Percentiles rank a stretch among this genome's conserved stretches.
These are phyloP conservation scores for Salinomyces thailandicus DNA, from an alignment of 2,329 filamentous ascomycete genomes.

Conservation along the genomic window DNA sequence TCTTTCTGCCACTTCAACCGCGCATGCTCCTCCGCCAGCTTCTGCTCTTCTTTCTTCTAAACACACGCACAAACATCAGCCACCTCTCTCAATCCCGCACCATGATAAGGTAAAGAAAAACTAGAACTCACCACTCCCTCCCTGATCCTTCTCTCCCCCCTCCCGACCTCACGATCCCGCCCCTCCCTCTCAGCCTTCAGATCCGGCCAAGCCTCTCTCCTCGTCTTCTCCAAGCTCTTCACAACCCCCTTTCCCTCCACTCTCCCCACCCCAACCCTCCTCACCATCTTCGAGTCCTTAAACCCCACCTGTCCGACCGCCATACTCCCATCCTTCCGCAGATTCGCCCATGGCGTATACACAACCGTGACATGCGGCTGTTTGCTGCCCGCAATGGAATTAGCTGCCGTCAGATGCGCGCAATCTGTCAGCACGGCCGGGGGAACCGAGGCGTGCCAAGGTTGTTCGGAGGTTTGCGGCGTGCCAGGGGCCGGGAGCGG, in stretches of 20 bases:
- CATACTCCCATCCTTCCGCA: slow-evolving; percentile 94
- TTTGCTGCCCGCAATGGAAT: slow-evolving; percentile 98
- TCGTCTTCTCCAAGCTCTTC: slow-evolving; percentile 97
- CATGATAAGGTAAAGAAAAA: too few species aligned
- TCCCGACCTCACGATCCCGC: slow-evolving; percentile 58
- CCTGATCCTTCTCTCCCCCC: slow-evolving; percentile 58
- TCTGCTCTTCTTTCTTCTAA: slow-evolving; percentile 64
- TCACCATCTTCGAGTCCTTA: slow-evolving; percentile 78
- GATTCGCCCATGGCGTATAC: slow-evolving; percentile 95
- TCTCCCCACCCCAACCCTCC: slow-evolving; percentile 65
- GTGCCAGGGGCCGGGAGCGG: neutral
- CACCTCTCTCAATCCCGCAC: too few species aligned
- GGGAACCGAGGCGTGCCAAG: slow-evolving; percentile 49
- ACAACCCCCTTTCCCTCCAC: slow-evolving; percentile 85
- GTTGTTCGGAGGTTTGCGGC: slow-evolving; percentile 36
- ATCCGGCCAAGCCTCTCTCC: slow-evolving; percentile 77
- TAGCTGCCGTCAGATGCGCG: slow-evolving; percentile 96
- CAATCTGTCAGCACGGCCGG: slow-evolving; percentile 69
- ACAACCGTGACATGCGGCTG: slow-evolving; percentile 96
- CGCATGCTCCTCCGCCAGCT: slow-evolving; percentile 65
- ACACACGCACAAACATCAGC: neutral
- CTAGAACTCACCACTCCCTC: too few species aligned
- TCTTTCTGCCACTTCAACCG: slow-evolving; percentile 91
- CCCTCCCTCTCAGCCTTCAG: slow-evolving; percentile 73
- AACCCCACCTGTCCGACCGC: slow-evolving; percentile 90